Evolutionary conservation across 2,329 filamentous ascomycete genomes (phyloP).

Genomic region (Diaporthe vexans): DNA sequence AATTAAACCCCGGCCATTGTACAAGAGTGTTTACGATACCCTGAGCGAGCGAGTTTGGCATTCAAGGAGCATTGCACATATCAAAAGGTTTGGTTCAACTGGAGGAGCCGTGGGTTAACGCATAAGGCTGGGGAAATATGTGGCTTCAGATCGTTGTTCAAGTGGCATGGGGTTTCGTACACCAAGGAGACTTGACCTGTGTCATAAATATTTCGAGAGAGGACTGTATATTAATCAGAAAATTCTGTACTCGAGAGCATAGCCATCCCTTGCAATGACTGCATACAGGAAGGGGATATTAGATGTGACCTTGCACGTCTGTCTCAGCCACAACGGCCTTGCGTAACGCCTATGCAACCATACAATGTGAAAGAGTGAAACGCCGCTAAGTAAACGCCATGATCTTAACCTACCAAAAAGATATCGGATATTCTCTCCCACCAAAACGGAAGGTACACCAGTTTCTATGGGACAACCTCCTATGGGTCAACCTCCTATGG

Average conservation of each 20-base stretch:
- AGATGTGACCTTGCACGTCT: not conserved
- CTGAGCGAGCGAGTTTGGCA: slow-evolving; percentile 34
- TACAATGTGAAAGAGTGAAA: not conserved
- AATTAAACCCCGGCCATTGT: not conserved
- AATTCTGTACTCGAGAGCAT: not conserved
- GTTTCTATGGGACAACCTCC: too few species aligned
- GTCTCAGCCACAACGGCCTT: slow-evolving; percentile 13
- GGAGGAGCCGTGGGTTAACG: not conserved
- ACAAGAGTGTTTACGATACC: slow-evolving; percentile 39
- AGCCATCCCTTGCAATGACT: not conserved
- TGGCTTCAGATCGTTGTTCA: not conserved
- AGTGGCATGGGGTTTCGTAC: not conserved
- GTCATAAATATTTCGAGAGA: not conserved
- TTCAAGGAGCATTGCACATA: not conserved
- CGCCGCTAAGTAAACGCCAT: slow-evolving; percentile 7
- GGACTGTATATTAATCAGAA: too few species aligned
- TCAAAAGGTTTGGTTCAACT: not conserved
- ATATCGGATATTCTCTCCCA: too few species aligned
- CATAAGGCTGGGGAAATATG: not conserved
- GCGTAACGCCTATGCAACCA: slow-evolving; percentile 11
- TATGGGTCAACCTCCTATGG: too few species aligned
- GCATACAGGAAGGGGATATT: not conserved
- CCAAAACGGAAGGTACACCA: too few species aligned
- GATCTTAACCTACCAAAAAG: not conserved
- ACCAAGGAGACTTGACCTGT: not conserved